Conservation (phyloP, 805 yeast genomes). For the Metschnikowia vanudenii region DNA sequence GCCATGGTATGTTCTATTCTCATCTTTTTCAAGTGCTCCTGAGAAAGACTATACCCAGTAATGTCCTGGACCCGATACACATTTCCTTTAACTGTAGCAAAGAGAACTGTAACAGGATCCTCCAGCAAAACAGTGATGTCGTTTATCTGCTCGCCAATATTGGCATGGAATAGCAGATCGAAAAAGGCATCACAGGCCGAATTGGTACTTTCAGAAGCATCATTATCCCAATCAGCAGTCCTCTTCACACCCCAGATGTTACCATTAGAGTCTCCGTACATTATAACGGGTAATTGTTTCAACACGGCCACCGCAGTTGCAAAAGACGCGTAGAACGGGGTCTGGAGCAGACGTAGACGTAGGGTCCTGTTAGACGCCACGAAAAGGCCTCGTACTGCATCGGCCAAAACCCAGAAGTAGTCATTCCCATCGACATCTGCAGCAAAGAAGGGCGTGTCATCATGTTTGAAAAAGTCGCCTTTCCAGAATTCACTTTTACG, state of each 20-base stretch:
- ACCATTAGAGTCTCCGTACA: constrained; percentile 32
- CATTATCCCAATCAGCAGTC: neutral
- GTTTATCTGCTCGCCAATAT: constrained; percentile 33
- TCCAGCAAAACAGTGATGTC: constrained; percentile 15
- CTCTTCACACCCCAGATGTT: constrained; percentile 19
- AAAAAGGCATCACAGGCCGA: neutral
- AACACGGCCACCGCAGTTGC: constrained; percentile 18
- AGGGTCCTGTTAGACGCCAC: constrained; percentile 1
- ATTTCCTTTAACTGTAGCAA: constrained; percentile 16
- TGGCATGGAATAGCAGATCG: constrained; percentile 18
- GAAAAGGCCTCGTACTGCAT: constrained; percentile 11
- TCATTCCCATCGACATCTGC: constrained; percentile 13
- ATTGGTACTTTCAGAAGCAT: neutral
- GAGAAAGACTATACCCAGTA: neutral
- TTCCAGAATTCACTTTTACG: constrained; percentile 2
- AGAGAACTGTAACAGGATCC: constrained; percentile 8
- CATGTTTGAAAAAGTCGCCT: neutral
- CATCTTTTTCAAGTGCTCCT: neutral
- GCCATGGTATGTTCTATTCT: neutral
- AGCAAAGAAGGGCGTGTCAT: constrained; percentile 11
- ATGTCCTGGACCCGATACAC: constrained; percentile 11
- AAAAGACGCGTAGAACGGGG: constrained; percentile 11
- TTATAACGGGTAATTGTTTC: constrained; percentile 1
- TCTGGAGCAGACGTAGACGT: neutral
- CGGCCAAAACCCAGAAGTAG: constrained; percentile 10